A percentile compares a stretch with the other conserved stretches of the same genome.
Conservation (phyloP, 192 early-diverging fungal genomes). For the Coemansia sp. region DNA sequence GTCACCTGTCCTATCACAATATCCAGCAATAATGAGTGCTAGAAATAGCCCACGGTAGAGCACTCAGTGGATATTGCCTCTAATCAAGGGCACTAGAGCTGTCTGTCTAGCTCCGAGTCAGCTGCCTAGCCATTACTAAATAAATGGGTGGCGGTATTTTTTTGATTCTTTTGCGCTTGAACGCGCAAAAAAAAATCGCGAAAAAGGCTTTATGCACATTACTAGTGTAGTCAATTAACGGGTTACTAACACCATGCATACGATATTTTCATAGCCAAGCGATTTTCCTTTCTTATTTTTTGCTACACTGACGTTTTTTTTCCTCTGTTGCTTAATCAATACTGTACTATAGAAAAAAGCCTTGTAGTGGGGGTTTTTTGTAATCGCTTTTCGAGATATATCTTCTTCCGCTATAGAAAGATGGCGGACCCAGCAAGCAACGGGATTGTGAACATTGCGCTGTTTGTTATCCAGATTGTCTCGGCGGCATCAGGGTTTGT, state of each 20-base stretch:
- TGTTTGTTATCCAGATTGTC: conserved; percentile 43
- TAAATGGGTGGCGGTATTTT: conserved; percentile 8
- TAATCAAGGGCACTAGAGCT: neutral
- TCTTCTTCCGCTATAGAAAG: neutral
- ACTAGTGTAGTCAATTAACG: conserved; percentile 5
- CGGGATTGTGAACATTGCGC: conserved; percentile 28
- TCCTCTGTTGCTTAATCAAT: neutral
- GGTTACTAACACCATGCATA: conserved; percentile 3
- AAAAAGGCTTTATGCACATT: neutral
- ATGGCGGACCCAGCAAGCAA: conserved; percentile 31
- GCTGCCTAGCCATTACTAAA: conserved; percentile 8
- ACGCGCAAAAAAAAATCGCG: neutral
- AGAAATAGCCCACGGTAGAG: neutral
- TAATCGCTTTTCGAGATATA: neutral
- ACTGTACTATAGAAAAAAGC: conserved; percentile 11
- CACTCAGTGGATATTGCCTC: neutral
- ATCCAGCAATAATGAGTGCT: neutral
- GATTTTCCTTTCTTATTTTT: conserved; percentile 4
- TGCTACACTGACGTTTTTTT: neutral
- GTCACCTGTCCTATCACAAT: neutral
- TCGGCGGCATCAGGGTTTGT: conserved; percentile 40
- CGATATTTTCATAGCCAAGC: neutral
- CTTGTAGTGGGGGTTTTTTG: neutral
- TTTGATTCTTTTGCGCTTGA: neutral
- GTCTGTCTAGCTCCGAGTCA: too few relatives aligned